Conservation (phyloP, 495 filamentous ascomycete species). For the Apiosordaria backusii region DNA sequence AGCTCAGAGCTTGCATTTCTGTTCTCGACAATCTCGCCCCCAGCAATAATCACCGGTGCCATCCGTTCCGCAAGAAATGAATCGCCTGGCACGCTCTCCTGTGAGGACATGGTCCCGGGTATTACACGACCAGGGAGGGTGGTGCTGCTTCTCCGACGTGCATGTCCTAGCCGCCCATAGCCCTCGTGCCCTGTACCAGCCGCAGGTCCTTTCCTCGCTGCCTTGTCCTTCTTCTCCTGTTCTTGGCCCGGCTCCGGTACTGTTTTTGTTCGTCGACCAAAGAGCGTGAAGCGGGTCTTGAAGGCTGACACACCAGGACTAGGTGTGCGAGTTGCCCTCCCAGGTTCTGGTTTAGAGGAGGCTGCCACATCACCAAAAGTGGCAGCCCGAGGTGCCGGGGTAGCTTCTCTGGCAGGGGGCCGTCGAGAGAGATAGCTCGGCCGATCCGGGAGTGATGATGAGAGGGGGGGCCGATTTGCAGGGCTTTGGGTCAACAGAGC, state of each 20-base stretch:
- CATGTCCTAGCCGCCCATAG: conserved; percentile 69
- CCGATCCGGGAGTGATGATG: conserved; percentile 29
- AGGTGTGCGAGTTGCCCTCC: conserved; percentile 40
- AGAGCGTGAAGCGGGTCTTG: conserved; percentile 67
- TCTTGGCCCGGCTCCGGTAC: conserved; percentile 46
- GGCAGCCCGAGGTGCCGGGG: conserved; percentile 35
- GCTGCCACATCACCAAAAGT: conserved; percentile 20
- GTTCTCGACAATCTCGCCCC: conserved; percentile 62
- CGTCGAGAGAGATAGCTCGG: conserved; percentile 27
- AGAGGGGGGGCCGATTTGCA: conserved; percentile 28
- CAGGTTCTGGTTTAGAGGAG: conserved; percentile 31
- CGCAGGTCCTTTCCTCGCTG: conserved; percentile 71
- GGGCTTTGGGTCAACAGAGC: conserved; percentile 34
- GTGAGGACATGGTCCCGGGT: conserved; percentile 47
- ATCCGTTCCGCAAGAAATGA: conserved; percentile 68
- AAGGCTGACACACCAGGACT: conserved; percentile 45
- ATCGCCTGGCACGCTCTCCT: conserved; percentile 48
- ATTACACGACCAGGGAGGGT: conserved; percentile 42
- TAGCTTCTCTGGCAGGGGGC: conserved; percentile 36
- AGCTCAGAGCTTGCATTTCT: conserved; percentile 53
- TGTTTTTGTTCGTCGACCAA: conserved; percentile 68
- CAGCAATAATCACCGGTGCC: conserved; percentile 82
- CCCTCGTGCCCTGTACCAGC: conserved; percentile 97
- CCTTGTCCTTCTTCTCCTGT: conserved; percentile 53
- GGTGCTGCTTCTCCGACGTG: conserved; percentile 59